Conservation (phyloP, 352 stramenopile species). For the Peronospora destructor region DNA sequence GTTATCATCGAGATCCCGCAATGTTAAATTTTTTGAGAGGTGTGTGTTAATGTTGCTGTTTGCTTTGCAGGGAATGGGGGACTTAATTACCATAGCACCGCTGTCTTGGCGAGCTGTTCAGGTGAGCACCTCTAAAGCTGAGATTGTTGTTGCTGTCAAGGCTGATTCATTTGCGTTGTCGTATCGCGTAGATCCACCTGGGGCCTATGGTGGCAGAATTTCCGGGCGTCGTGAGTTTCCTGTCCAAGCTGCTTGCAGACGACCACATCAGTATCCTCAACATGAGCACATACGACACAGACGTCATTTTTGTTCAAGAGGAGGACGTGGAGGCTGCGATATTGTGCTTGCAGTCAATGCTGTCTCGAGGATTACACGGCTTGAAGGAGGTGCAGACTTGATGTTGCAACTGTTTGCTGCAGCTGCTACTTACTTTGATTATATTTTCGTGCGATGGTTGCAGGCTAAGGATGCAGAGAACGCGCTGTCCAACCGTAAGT, state of each 20-base stretch:
- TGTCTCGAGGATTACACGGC: slow-evolving; percentile 69
- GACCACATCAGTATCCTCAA: slow-evolving; percentile 87
- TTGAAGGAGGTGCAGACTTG: slow-evolving; percentile 55
- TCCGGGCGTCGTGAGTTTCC: slow-evolving; percentile 75
- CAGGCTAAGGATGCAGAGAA: slow-evolving; percentile 57
- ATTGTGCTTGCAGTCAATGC: slow-evolving; percentile 66
- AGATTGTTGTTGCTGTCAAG: slow-evolving; percentile 8
- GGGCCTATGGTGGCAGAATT: slow-evolving; percentile 83
- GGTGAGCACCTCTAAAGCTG: slow-evolving; percentile 20
- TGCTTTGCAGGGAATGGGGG: slow-evolving; percentile 44
- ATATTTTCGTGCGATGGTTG: not conserved
- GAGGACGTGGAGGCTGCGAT: slow-evolving; percentile 56
- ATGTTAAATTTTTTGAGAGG: not conserved
- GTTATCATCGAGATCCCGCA: not conserved
- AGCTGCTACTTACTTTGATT: too few relatives aligned
- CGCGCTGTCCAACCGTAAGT: slow-evolving; percentile 24
- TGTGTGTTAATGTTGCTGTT: not conserved
- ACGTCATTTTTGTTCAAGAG: slow-evolving; percentile 85
- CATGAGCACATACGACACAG: slow-evolving; percentile 87
- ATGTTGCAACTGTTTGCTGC: not conserved
- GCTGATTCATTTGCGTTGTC: slow-evolving; percentile 5
- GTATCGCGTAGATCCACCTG: slow-evolving; percentile 62
- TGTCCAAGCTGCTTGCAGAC: slow-evolving; percentile 76
- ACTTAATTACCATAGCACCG: slow-evolving; percentile 62
- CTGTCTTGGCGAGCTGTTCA: slow-evolving; percentile 77